Percentiles rank a stretch among this genome's conserved stretches.
These are phyloP conservation scores for Fusarium tupiense DNA, from an alignment of 2,329 filamentous ascomycete species.

Conservation along the genomic window DNA sequence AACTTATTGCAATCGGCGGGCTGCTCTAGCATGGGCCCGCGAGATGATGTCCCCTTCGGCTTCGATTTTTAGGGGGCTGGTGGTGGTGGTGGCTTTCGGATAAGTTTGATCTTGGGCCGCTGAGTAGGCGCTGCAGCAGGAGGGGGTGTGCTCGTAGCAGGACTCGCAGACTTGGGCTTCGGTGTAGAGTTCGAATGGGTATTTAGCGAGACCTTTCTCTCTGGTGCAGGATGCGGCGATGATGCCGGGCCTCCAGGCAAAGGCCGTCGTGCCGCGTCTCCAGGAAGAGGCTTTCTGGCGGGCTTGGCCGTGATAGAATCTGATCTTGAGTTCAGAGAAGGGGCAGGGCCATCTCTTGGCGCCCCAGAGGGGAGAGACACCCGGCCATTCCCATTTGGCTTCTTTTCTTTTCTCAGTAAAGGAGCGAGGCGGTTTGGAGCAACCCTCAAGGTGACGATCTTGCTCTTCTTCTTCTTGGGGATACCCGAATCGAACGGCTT, in stretches of 20 bases:
- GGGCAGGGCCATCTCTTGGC: conserved; percentile 39
- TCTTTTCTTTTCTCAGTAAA: conserved; percentile 45
- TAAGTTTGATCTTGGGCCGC: conserved; percentile 51
- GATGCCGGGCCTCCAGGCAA: conserved; percentile 44
- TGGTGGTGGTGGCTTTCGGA: conserved; percentile 47
- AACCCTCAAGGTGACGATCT: conserved; percentile 52
- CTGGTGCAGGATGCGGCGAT: conserved; percentile 35
- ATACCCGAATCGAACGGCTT: conserved; percentile 38
- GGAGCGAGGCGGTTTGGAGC: conserved; percentile 48
- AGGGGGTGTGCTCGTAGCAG: conserved; percentile 38
- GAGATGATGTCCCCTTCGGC: neutral
- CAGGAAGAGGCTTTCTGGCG: conserved; percentile 50
- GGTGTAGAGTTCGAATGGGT: conserved; percentile 33
- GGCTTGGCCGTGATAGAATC: conserved; percentile 49
- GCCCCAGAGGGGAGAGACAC: conserved; percentile 48
- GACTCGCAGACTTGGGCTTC: conserved; percentile 38
- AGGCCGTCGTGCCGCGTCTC: conserved; percentile 45
- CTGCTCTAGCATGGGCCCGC: neutral
- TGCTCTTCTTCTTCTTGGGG: conserved; percentile 44
- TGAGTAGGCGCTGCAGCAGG: conserved; percentile 32
- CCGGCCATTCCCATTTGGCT: conserved; percentile 36
- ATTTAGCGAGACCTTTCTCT: conserved; percentile 43
- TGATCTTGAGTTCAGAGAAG: conserved; percentile 35
- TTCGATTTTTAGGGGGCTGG: conserved; percentile 35
- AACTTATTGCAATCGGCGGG: neutral